These are phyloP conservation scores for Paecilomyces sp. DNA, from an alignment of 2,329 filamentous ascomycete genomes.

Conservation along the genomic window DNA sequence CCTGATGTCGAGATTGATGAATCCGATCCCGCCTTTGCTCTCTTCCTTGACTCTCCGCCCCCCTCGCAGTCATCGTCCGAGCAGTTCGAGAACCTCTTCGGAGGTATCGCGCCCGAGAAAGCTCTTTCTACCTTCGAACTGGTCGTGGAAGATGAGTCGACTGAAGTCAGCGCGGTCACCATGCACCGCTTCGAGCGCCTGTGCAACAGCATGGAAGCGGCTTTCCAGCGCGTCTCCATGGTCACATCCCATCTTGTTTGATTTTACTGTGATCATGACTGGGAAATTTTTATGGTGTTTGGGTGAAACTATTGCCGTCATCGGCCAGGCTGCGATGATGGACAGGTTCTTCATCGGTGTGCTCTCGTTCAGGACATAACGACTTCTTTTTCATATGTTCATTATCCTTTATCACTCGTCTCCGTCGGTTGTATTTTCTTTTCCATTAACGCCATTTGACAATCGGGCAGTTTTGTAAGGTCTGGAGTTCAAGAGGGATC, in stretches of 20 bases:
- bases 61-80: constrained; percentile 28
- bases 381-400: neutral
- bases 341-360: constrained; percentile 1
- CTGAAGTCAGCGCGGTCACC: constrained; percentile 17
- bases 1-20: constrained; percentile 50
- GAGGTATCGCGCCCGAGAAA: constrained; percentile 58
- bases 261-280: constrained; percentile 16
- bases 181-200: constrained; percentile 28
- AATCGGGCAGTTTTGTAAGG: neutral
- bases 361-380: neutral
- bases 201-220: constrained; percentile 34
- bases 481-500: neutral
- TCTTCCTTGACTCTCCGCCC: constrained; percentile 46
- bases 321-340: constrained; percentile 2
- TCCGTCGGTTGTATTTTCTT: neutral
- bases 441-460: neutral
- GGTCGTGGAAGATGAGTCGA: constrained; percentile 41
- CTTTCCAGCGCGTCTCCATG: constrained; percentile 33
- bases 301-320: neutral
- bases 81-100: constrained; percentile 29
- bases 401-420: neutral
- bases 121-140: constrained; percentile 56
- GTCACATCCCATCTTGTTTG: constrained; percentile 33
- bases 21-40: constrained; percentile 38
- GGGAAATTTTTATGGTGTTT: neutral